Evolutionary conservation across 441 rosid species (phyloP), one percentile per base, ranked within the genome.

Genomic region (Populus hybrid): DNA sequence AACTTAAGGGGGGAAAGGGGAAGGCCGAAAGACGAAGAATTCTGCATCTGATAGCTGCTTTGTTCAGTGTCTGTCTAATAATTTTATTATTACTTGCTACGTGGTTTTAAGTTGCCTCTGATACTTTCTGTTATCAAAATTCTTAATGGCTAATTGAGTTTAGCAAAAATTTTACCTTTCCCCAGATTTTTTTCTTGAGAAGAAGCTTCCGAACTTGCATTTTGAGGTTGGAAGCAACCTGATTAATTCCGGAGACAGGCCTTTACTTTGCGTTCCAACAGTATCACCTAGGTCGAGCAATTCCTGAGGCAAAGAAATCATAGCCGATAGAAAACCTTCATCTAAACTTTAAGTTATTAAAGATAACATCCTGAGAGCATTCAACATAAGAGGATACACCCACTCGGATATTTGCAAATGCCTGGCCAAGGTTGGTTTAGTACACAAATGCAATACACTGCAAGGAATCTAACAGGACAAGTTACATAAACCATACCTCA

Each of bases 241-340:
- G 46, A 91, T 89, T 63, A 82, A 84, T 75, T 91, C 93, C 74
- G 86, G 86, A 26, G 93, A 81, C 38, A 91, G 92, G 66, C 95
- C 95, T 80, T 90, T 84, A 76, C 83, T 91, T 81, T 89, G 88
- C 70, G 89, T 84, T 76, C 95, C 93, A 11, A 89, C 92, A 35
- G 92, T 61, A 84, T 91, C 93, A 11, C 95, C 95, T 40, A 91
- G 79, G 86, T 91, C 90, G 36, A 91, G 86, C 78, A 91, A 86
- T 84, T 91, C 93, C 95, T 91, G 86, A 8, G 66, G 67, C 64
- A 77, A 57, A 76, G 54, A 78, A 59, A 73, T 34, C 54, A 36
- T 42, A 61, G 64, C 79, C 50, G 40, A 28, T 24, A 67, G 24
- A 8, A 61, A 46, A 65, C 63, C 66, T 50, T 11, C n/a, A 36